Percentiles rank a stretch among this genome's conserved stretches.
phyloP scores from a whole-genome alignment of 2,329 filamentous ascomycete genomes.

The Lachnellula suecica region DNA sequence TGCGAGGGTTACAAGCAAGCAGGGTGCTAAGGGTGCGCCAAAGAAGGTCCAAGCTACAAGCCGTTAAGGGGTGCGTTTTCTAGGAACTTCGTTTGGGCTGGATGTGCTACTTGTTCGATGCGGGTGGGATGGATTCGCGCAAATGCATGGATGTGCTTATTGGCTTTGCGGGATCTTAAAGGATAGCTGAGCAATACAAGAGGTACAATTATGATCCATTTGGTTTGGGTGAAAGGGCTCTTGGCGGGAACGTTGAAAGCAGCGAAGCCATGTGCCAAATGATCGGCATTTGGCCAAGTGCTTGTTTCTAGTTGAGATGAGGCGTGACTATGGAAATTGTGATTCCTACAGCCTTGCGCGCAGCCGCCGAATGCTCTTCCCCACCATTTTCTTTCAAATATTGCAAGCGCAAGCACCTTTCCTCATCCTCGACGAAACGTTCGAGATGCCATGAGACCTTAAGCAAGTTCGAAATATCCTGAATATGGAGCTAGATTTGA shows the following conservation, averaged over 20 bases:
- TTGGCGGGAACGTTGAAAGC: not conserved
- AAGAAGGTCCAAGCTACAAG: conserved; percentile 82
- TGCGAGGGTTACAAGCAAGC: conserved; percentile 87
- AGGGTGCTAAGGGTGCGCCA: conserved; percentile 88
- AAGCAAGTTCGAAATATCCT: too few relatives aligned
- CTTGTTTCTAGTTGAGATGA: too few relatives aligned
- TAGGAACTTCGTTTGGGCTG: not conserved
- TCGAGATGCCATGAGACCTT: too few relatives aligned
- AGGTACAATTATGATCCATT: conserved; percentile 28
- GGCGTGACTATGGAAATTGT: too few relatives aligned
- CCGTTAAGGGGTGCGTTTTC: conserved; percentile 60
- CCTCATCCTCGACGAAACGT: too few relatives aligned
- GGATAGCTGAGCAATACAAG: conserved; percentile 34
- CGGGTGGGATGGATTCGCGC: not conserved
- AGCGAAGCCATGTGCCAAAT: too few relatives aligned
- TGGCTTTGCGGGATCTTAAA: conserved; percentile 31
- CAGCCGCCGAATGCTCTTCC: too few relatives aligned
- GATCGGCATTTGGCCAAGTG: too few relatives aligned
- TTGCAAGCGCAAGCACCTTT: too few relatives aligned
- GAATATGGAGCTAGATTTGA: too few relatives aligned
- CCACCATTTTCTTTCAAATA: too few relatives aligned
- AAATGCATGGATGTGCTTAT: conserved; percentile 14
- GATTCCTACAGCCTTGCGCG: too few relatives aligned
- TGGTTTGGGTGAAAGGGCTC: conserved; percentile 29
- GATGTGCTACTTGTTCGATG: conserved; percentile 4